Evolutionary conservation across 305 asterid species (phyloP).

Genomic region (Fraxinus velutina): DNA sequence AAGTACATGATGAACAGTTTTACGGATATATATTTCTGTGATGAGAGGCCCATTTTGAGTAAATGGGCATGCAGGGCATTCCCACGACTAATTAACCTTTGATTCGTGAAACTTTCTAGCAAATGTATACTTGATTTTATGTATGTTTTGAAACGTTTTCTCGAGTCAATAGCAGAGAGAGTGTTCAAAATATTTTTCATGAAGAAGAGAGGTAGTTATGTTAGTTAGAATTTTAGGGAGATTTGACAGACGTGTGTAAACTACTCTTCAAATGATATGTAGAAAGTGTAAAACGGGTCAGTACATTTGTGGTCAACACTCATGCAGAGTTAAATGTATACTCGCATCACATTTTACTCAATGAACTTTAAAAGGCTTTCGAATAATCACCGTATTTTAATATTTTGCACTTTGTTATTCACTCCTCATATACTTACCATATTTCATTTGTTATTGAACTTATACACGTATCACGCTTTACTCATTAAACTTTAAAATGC

Average conservation of each 20-base stretch:
- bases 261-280: background rate
- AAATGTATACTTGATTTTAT: slow-evolving; percentile 35
- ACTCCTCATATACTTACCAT: background rate
- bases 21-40: slow-evolving; percentile 52
- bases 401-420: background rate
- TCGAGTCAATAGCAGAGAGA: slow-evolving; percentile 33
- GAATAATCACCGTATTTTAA: background rate
- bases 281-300: background rate
- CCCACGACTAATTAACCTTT: slow-evolving; percentile 40
- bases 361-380: background rate
- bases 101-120: slow-evolving; percentile 39
- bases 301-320: background rate
- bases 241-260: background rate
- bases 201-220: slow-evolving; percentile 16
- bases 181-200: slow-evolving; percentile 21
- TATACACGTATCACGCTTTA: background rate
- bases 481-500: background rate
- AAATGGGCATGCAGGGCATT: slow-evolving; percentile 60
- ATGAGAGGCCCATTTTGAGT: slow-evolving; percentile 56
- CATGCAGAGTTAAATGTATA: no score
- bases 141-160: slow-evolving; percentile 36
- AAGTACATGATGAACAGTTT: slow-evolving; percentile 64
- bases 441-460: background rate
- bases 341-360: background rate
- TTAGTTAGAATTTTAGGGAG: background rate